Percentiles rank a stretch among this genome's conserved stretches.
Conservation (phyloP, 1,284 basidiomycete genomes). For the Ceratobasidium sp. region DNA sequence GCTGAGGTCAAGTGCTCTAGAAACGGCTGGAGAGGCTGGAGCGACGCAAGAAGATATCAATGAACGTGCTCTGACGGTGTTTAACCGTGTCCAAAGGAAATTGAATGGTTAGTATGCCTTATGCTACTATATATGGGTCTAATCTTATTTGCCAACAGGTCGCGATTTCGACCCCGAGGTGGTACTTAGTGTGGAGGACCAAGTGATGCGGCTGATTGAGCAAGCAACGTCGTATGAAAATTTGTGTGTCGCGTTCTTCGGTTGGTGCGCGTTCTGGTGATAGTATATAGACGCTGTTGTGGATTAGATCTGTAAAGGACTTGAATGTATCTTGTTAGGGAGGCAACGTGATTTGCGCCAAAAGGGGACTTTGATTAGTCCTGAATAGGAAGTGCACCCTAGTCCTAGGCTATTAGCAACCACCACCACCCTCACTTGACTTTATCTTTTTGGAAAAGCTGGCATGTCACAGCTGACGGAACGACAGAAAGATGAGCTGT, state of each 20-base stretch:
- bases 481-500: slow-evolving; percentile 86
- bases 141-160: slow-evolving; percentile 31
- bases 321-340: slow-evolving; percentile 37
- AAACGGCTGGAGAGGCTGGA: slow-evolving; percentile 64
- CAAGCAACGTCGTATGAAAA: slow-evolving; percentile 94
- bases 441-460: slow-evolving; percentile 4
- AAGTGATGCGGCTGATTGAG: slow-evolving; percentile 90
- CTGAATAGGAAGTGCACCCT: slow-evolving; percentile 35
- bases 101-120: slow-evolving; percentile 73
- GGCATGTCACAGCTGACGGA: slow-evolving; percentile 66
- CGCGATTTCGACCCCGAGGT: slow-evolving; percentile 61
- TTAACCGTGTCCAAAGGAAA: slow-evolving; percentile 93
- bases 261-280: slow-evolving; percentile 70
- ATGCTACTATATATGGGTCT: not conserved
- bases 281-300: slow-evolving; percentile 37
- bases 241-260: slow-evolving; percentile 94
- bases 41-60: slow-evolving; percentile 85
- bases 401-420: slow-evolving; percentile 38
- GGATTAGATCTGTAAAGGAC: slow-evolving; percentile 32
- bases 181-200: slow-evolving; percentile 74
- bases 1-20: slow-evolving; percentile 54
- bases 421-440: slow-evolving; percentile 19
- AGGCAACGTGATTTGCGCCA: slow-evolving; percentile 3
- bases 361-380: slow-evolving; percentile 16
- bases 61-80: slow-evolving; percentile 87